These are phyloP conservation scores for Chytriomyces confervae DNA, from an alignment of 192 early-diverging fungal species.

Conservation along the genomic window DNA sequence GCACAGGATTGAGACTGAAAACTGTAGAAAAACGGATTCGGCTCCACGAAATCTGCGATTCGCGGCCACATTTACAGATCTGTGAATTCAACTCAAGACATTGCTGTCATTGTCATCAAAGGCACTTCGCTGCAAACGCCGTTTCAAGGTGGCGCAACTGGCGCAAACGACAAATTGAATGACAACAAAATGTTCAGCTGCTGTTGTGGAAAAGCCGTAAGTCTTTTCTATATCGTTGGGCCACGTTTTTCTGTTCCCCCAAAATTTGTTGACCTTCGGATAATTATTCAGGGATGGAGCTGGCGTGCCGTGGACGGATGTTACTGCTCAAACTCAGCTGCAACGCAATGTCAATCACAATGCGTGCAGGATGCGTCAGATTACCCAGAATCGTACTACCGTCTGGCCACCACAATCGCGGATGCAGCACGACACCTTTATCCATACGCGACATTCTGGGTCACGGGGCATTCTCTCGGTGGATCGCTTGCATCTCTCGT, in stretches of 20 bases:
- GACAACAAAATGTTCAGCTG: constrained; percentile 96
- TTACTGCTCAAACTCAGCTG: constrained; percentile 23
- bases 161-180: constrained; percentile 50
- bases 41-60: constrained; percentile 50
- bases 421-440: constrained; percentile 4
- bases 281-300: constrained; percentile 23
- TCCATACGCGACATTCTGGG: constrained; percentile 57
- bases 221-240: not conserved
- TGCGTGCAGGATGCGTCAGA: constrained; percentile 34
- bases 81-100: constrained; percentile 49
- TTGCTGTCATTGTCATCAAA: constrained; percentile 84
- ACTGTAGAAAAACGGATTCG: constrained; percentile 36
- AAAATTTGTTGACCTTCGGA: not conserved
- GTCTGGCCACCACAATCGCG: constrained; percentile 36
- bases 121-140: constrained; percentile 60
- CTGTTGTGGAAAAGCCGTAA: constrained; percentile 85
- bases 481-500: constrained; percentile 71
- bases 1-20: not conserved
- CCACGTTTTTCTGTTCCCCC: not conserved
- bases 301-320: constrained; percentile 29
- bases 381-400: constrained; percentile 48
- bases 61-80: constrained; percentile 89
- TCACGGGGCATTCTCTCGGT: constrained; percentile 72
- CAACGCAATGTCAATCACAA: constrained; percentile 28
- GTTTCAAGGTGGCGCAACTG: constrained; percentile 44